A percentile compares a stretch with the other conserved stretches of the same genome.
Conservation (phyloP, 495 filamentous ascomycete species). For the Hypoxylon cercidicola region DNA sequence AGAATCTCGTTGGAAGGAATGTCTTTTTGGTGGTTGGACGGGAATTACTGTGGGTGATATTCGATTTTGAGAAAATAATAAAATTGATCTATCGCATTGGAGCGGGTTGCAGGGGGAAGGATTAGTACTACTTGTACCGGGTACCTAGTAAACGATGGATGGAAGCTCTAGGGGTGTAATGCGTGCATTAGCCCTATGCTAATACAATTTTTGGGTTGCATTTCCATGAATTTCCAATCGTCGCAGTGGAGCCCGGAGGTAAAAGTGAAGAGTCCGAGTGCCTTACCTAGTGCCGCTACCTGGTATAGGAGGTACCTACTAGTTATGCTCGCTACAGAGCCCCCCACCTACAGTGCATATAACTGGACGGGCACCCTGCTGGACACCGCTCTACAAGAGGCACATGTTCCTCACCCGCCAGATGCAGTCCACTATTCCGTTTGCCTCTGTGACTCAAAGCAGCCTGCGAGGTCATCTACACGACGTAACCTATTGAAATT, state of each 20-base stretch:
- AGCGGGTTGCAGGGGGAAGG: background rate
- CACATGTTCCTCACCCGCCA: background rate
- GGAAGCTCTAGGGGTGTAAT: slow-evolving; percentile 8
- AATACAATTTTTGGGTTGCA: slow-evolving; percentile 33
- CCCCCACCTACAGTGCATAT: background rate
- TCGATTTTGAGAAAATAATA: slow-evolving; percentile 21
- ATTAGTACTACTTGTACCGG: too few relatives aligned
- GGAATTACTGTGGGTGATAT: slow-evolving; percentile 31
- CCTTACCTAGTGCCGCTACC: slow-evolving; percentile 23
- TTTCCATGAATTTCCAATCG: slow-evolving; percentile 40
- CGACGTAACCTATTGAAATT: background rate
- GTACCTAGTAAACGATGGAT: slow-evolving; percentile 1
- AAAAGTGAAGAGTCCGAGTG: slow-evolving; percentile 30
- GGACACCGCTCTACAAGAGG: too few relatives aligned
- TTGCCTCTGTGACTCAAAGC: slow-evolving; percentile 21
- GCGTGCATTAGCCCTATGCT: slow-evolving; percentile 40
- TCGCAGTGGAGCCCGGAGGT: slow-evolving; percentile 33
- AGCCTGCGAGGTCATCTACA: slow-evolving; percentile 7
- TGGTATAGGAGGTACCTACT: too few relatives aligned
- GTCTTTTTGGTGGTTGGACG: slow-evolving; percentile 23
- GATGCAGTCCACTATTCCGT: slow-evolving; percentile 5
- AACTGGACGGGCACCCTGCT: too few relatives aligned
- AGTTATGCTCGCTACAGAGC: background rate
- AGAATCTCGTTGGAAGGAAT: slow-evolving; percentile 31
- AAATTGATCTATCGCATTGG: slow-evolving; percentile 25